These are phyloP conservation scores for Gossypium turneri DNA, from an alignment of 345 rosid genomes.

Conservation along the genomic window DNA sequence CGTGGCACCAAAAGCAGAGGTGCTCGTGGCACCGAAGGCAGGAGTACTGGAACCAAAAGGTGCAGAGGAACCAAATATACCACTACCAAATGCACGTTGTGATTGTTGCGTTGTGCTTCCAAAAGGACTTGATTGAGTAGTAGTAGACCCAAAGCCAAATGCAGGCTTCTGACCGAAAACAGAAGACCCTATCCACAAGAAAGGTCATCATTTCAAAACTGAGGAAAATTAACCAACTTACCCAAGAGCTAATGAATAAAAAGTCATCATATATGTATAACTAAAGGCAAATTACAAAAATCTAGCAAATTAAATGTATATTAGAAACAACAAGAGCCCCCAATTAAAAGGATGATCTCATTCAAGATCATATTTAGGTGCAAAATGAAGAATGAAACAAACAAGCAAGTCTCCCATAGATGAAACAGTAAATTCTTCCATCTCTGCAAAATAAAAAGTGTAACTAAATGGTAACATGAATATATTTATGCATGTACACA, in stretches of 20 bases:
- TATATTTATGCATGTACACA: neutral
- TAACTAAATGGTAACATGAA: neutral
- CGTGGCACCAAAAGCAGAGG: conserved; percentile 55
- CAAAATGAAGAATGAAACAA: neutral
- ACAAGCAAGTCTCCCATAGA: too few relatives aligned
- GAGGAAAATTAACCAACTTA: neutral
- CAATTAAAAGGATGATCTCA: neutral
- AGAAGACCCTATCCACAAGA: conserved; percentile 45
- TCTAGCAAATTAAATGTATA: neutral
- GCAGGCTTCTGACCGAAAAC: conserved; percentile 70
- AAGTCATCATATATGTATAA: neutral
- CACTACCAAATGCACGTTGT: conserved; percentile 63
- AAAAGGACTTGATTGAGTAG: conserved; percentile 54
- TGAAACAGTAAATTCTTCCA: conserved; percentile 6
- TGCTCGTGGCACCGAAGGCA: conserved; percentile 44
- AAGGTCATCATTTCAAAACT: neutral
- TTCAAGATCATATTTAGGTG: neutral
- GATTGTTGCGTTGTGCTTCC: conserved; percentile 63
- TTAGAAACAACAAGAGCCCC: neutral
- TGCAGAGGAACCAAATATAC: conserved; percentile 57
- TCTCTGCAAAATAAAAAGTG: neutral
- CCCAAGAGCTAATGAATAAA: conserved; percentile 5
- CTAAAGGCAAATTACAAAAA: neutral
- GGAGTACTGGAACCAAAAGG: conserved; percentile 60
- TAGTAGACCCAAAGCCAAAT: conserved; percentile 70